Evolutionary conservation across 352 stramenopile genomes (phyloP), one percentile per base, ranked within the genome.

Genomic region (Phytophthora podocarpi): DNA sequence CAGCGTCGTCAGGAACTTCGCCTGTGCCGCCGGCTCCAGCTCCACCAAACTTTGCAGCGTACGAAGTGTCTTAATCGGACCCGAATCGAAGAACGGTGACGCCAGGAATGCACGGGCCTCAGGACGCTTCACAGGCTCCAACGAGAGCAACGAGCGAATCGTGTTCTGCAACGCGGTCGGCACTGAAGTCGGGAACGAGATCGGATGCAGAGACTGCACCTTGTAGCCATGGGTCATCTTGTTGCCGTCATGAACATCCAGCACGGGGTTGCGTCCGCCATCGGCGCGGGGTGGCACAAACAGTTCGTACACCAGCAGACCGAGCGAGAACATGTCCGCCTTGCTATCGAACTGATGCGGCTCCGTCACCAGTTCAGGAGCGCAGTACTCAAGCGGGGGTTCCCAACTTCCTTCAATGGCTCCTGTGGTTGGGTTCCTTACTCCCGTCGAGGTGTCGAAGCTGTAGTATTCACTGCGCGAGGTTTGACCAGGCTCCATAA

Each of bases 151-250:
- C 36, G 85, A 78, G 10, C 85, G 84, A 50, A 96, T 93, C 37
- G 87, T 96, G 63, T 93, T 94, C 41, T 96, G 85, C 26, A 96
- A 61, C 30, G 85, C 72, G 31, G 89, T 85, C n/a, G 87, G 87
- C 34, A 96, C 79, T 0, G 80, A 82, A 12, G 72, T 47, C 37
- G 82, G 84, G 69, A 96, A 96, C 45, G 80, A 77, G 41, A 96
- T 94, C 28, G 87, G 87, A 45, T 96, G 87, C 47, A 97, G 70
- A n/a, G 87, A 93, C 68, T 91, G 85, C 46, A 93, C 82, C 52
- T 96, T 95, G 74, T 96, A 95, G 18, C 78, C 81, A 63, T 97
- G 81, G 0, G 87, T 95, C 81, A 95, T 90, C 43, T 87, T 91
- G 74, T 97, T 97, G 30, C 86, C 87, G 47, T 97, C 89, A 31